Evolutionary conservation across 2,329 filamentous ascomycete species (phyloP).

Genomic region (Cordyceps militaris): DNA sequence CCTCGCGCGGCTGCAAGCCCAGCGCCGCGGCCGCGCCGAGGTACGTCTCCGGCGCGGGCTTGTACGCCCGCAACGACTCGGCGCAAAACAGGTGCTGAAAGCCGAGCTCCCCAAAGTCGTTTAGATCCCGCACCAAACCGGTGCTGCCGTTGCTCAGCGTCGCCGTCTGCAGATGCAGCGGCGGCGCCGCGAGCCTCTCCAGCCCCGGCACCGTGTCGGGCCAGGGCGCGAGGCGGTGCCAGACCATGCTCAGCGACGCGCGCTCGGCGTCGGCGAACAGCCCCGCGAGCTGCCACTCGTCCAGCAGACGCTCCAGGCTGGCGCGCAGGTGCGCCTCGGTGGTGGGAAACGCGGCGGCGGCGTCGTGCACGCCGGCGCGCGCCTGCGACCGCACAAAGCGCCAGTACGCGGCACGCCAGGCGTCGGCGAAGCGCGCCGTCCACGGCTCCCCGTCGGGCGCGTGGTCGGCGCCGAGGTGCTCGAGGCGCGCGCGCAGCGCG

Average conservation of each 20-base stretch:
- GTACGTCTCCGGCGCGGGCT: slow-evolving; percentile 63
- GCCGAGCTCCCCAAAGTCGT: slow-evolving; percentile 47
- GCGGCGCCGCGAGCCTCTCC: slow-evolving; percentile 36
- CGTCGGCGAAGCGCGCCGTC: slow-evolving; percentile 48
- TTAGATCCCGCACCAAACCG: slow-evolving; percentile 58
- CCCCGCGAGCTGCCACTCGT: slow-evolving; percentile 45
- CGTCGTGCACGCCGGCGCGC: slow-evolving; percentile 23
- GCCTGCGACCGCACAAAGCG: slow-evolving; percentile 51
- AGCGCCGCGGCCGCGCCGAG: slow-evolving; percentile 57
- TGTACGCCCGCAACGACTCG: slow-evolving; percentile 68
- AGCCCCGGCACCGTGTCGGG: slow-evolving; percentile 54
- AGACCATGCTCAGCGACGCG: slow-evolving; percentile 56
- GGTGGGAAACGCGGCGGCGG: slow-evolving; percentile 48
- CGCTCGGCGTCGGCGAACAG: slow-evolving; percentile 58
- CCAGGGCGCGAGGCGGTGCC: slow-evolving; percentile 70
- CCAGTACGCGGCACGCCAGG: slow-evolving; percentile 62
- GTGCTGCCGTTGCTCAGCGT: slow-evolving; percentile 72
- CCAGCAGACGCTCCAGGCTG: slow-evolving; percentile 53
- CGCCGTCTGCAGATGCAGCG: slow-evolving; percentile 41
- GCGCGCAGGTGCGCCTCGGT: slow-evolving; percentile 66
- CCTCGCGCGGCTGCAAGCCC: slow-evolving; percentile 49
- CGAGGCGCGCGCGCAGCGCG: slow-evolving; percentile 39
- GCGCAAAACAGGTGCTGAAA: slow-evolving; percentile 59
- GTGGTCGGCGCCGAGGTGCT: slow-evolving; percentile 45
- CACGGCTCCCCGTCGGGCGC: slow-evolving; percentile 30